Evolutionary conservation across 805 yeast genomes (phyloP).

Genomic region (Saccharomycopsis selenospora): DNA sequence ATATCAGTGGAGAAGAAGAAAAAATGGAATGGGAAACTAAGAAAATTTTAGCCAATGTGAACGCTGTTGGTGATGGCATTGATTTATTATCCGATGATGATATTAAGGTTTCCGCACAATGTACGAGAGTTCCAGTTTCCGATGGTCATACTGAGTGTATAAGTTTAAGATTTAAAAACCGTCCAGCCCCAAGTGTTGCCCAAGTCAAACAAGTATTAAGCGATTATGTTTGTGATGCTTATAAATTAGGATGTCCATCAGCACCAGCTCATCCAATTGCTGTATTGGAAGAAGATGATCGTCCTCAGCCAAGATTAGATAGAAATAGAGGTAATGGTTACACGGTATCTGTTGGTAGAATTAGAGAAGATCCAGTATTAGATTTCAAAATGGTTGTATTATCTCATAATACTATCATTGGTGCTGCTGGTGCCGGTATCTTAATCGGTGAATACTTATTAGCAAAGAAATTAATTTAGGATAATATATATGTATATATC

Average conservation of each 20-base stretch:
- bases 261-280: constrained; percentile 93
- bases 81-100: constrained; percentile 57
- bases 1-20: constrained; percentile 94
- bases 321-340: constrained; percentile 91
- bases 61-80: constrained; percentile 47
- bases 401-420: constrained; percentile 94
- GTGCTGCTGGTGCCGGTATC: constrained; percentile 98
- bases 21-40: constrained; percentile 98
- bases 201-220: constrained; percentile 63
- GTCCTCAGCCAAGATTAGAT: constrained; percentile 98
- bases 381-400: constrained; percentile 96
- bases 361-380: constrained; percentile 87
- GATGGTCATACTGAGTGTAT: constrained; percentile 98
- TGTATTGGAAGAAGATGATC: constrained; percentile 80
- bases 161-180: constrained; percentile 70
- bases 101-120: constrained; percentile 86
- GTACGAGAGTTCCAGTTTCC: constrained; percentile 93
- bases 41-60: constrained; percentile 72
- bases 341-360: constrained; percentile 91
- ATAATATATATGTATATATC: too few species aligned
- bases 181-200: constrained; percentile 81
- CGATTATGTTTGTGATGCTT: constrained; percentile 79
- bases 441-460: constrained; percentile 86
- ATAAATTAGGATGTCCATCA: constrained; percentile 70
- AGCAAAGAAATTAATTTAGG: constrained; percentile 65